phyloP scores from a whole-genome alignment of 2,329 filamentous ascomycete species.

The Aspergillus viridinutans region DNA sequence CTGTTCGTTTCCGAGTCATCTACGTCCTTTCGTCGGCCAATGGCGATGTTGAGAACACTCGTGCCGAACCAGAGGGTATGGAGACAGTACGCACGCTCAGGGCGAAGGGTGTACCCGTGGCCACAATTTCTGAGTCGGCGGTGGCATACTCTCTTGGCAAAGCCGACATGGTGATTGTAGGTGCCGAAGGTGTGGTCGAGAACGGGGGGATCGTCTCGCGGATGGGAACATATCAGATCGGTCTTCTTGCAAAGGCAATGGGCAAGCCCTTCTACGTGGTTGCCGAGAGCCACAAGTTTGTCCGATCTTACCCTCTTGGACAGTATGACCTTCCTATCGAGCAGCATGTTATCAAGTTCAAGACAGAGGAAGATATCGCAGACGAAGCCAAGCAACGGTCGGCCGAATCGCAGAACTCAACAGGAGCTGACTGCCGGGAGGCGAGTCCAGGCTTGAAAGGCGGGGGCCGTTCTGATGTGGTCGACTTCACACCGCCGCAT shows the following conservation, averaged over 20 bases:
- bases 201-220: constrained; percentile 90
- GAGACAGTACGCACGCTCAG: constrained; percentile 68
- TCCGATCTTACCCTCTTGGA: constrained; percentile 75
- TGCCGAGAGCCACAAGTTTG: constrained; percentile 95
- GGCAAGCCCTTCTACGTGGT: constrained; percentile 84
- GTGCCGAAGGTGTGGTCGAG: constrained; percentile 81
- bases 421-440: constrained; percentile 4
- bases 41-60: constrained; percentile 21
- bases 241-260: constrained; percentile 67
- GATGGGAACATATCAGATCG: constrained; percentile 83
- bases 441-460: constrained; percentile 14
- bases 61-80: constrained; percentile 58
- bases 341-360: constrained; percentile 73
- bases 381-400: constrained; percentile 44
- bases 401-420: constrained; percentile 16
- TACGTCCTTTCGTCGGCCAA: constrained; percentile 57
- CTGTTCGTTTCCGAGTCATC: constrained; percentile 75
- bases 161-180: constrained; percentile 65
- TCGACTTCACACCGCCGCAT: constrained; percentile 54
- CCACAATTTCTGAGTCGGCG: constrained; percentile 70
- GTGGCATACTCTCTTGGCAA: constrained; percentile 74
- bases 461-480: constrained; percentile 32
- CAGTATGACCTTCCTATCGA: constrained; percentile 78
- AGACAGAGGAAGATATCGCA: constrained; percentile 49
- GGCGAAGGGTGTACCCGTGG: constrained; percentile 72